Percentiles rank a stretch among this genome's conserved stretches.
phyloP scores from a whole-genome alignment of 306 rosid species.

The Neltuma alba region DNA sequence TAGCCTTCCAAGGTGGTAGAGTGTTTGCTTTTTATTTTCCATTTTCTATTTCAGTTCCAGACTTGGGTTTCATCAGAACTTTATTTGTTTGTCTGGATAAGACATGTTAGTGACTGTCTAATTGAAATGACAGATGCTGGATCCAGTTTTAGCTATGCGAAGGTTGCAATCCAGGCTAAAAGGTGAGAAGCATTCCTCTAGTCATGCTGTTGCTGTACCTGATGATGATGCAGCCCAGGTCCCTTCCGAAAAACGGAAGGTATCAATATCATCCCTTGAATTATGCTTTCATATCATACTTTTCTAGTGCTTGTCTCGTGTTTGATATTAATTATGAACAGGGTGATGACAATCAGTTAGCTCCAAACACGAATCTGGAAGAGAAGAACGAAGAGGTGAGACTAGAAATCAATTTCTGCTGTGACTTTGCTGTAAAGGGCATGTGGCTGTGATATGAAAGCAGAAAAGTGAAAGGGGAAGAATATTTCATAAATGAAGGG shows the following conservation, averaged over 20 bases:
- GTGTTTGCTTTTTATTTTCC: neutral
- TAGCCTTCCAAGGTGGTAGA: neutral
- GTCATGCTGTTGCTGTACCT: conserved; percentile 24
- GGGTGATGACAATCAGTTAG: conserved; percentile 13
- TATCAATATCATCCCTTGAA: conserved; percentile 41
- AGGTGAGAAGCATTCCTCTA: conserved; percentile 39
- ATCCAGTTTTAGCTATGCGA: conserved; percentile 53
- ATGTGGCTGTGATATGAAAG: neutral
- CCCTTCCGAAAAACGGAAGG: conserved; percentile 52
- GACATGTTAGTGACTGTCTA: conserved; percentile 35
- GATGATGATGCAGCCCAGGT: conserved; percentile 40
- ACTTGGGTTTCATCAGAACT: neutral
- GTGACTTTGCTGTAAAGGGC: neutral
- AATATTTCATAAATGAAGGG: neutral
- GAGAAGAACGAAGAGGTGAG: conserved; percentile 32
- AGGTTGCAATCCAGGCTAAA: conserved; percentile 49
- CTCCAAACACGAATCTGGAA: conserved; percentile 10
- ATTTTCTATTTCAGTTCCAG: neutral
- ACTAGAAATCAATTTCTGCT: neutral
- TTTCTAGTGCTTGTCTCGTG: neutral
- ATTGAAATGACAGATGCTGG: conserved; percentile 63
- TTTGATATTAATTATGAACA: neutral
- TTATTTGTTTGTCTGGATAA: conserved; percentile 30
- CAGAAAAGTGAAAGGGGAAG: neutral
- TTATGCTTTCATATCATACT: neutral